Base-by-base conservation (phyloP, 2,329 filamentous ascomycete species). In the Microascus cirrosus region DNA sequence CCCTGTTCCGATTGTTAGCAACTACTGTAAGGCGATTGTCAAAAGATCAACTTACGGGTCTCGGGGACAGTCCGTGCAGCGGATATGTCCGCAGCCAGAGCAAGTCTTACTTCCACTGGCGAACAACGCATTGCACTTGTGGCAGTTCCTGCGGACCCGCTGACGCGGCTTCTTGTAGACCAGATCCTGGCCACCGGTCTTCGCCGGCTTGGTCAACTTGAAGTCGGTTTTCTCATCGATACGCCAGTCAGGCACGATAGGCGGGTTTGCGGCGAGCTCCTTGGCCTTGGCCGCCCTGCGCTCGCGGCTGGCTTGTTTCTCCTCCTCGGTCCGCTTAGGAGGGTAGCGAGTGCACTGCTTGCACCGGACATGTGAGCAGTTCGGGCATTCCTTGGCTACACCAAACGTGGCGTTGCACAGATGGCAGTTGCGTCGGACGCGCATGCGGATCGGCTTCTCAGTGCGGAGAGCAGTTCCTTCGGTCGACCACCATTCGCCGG, bases 301-400 rank as follows among this genome's bases (percentile, higher is more conserved):
- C 66, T 78, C 76, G 56, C 79, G 77, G 67, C 75, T 78, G 63
- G 77, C 77, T 60, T 77, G 70, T 63, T 75, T 74, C 66, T 82
- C 77, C 61, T 75, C 76, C 63, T 83, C 79, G 64, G 74, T 78
- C 63, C 81, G 83, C 73, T 85, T 84, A 57, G 81, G 76, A 36
- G 91, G 91, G 65, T 87, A 83, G 58, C 89, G 84, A 32, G 84
- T 82, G 69, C 92, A 96, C 66, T 87, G 84, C 67, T 83, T 87
- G 80, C 92, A 96, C 63, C 89, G 83, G 53, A 77, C 76, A 72
- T 96, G 92, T 64, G 87, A 80, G 74, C 92, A 96, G 63, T 82
- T 82, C 62, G 79, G 71, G 71, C 92, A 96, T 60, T 86, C 77
- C 72, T 86, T 90, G 65, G 86, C 82, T 22, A 80, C 71, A 58